Evolutionary conservation across 345 rosid species (phyloP).

Genomic region (Eucalyptus brandiana): DNA sequence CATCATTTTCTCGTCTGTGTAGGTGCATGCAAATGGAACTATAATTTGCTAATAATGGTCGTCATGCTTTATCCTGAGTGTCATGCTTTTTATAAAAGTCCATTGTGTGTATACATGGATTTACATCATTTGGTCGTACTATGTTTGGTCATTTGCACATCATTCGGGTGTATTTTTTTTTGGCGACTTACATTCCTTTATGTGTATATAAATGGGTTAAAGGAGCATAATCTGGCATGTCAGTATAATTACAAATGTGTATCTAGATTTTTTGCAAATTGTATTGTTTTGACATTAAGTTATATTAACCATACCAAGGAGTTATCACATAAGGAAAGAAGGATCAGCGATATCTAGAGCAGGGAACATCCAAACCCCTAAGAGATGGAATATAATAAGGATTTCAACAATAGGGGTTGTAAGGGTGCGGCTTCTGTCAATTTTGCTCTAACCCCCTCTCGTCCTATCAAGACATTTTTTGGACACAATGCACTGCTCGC

Average conservation of each 20-base stretch:
- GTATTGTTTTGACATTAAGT: background rate
- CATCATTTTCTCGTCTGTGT: background rate
- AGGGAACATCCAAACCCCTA: background rate
- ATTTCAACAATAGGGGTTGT: background rate
- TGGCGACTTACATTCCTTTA: background rate
- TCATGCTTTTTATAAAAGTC: background rate
- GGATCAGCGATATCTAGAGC: background rate
- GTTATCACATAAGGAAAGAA: background rate
- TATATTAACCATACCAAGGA: background rate
- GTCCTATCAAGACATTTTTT: conserved; percentile 6
- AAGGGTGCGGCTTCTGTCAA: background rate
- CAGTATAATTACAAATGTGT: background rate
- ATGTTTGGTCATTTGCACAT: background rate
- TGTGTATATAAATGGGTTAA: background rate
- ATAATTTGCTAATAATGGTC: background rate
- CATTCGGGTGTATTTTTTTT: background rate
- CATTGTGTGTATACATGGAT: background rate
- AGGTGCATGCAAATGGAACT: background rate
- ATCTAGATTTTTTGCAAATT: background rate
- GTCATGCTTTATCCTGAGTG: background rate
- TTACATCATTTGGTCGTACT: background rate
- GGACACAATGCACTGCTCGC: conserved; percentile 32
- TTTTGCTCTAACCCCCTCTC: background rate
- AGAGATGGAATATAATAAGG: background rate
- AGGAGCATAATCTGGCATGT: background rate